Evolutionary conservation across 192 early-diverging fungal species (phyloP), one percentile per base, ranked within the genome.

Genomic region (Mortierella alpina): DNA sequence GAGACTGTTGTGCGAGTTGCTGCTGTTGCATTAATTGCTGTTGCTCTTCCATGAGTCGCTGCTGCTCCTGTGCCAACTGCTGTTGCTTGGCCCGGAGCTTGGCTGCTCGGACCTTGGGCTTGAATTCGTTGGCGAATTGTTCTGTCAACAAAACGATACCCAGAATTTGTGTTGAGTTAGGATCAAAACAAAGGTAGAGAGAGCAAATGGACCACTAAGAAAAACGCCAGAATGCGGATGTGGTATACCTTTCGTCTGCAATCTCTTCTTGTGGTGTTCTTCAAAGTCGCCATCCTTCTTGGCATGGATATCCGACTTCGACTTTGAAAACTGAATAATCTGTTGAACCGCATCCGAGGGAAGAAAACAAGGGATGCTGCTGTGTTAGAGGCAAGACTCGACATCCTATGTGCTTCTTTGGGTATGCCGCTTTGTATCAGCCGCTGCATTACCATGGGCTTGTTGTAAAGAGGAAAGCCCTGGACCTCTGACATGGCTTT

Each of bases 401-500:
- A 59, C 49, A 65, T 13, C 40, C 17, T 42, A 15, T 20, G 48
- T 72, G 17, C 40, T 48, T 5, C 20, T n/a, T 31, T 31, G 18
- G 22, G 9, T 20, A 23, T 45, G 11, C 6, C 9, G 22, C 22
- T 11, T 22, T 12, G 17, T 70, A 68, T 44, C 31, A 45, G 1
- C 17, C 14, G 51, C 31, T 42, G 0, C 22, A 54, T 49, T 77
- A 95, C 92, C 89, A 98, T 92, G 10, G 95, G 95, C 63, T 96
- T 93, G 41, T 85, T 91, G 66, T 93, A 95, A 46, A 99, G 84
- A 40, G 91, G 84, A 72, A 95, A 94, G 4, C 92, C 92, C 64
- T 99, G 93, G 7, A 96, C 87, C 75, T 95, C 95, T 70, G 89
- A 84, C 60, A 96, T 78, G 4, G 98, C 96, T 54, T 89, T 92